A percentile compares a stretch with the other conserved stretches of the same genome.
These are phyloP conservation scores for Plasmopara halstedii DNA, from an alignment of 352 stramenopile species.

Conservation along the genomic window DNA sequence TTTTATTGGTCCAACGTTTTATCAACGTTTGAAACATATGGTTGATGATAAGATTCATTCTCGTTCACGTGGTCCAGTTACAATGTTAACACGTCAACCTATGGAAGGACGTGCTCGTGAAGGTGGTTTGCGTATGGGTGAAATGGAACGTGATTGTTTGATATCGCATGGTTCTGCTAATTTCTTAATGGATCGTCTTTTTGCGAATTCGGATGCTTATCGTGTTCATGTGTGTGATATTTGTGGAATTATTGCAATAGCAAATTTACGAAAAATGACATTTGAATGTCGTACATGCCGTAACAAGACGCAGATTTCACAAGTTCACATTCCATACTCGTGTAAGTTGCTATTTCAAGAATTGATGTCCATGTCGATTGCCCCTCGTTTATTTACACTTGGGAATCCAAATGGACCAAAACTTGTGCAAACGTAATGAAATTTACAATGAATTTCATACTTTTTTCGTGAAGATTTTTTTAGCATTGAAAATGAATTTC, in stretches of 20 bases:
- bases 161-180: conserved; percentile 99
- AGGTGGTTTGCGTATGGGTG: conserved; percentile 98
- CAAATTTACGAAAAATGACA: conserved; percentile 98
- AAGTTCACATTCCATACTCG: conserved; percentile 99
- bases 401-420: conserved; percentile 71
- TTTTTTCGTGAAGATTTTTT: too few relatives aligned
- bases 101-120: conserved; percentile 97
- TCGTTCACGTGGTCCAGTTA: conserved; percentile 89
- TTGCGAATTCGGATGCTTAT: conserved; percentile 99
- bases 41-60: conserved; percentile 99
- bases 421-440: conserved; percentile 23
- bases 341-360: conserved; percentile 99
- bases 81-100: conserved; percentile 98
- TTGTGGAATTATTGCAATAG: conserved; percentile 98
- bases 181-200: conserved; percentile 99
- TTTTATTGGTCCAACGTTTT: conserved; percentile 99
- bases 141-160: conserved; percentile 99
- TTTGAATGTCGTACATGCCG: conserved; percentile 96
- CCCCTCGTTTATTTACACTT: conserved; percentile 94
- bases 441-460: not conserved
- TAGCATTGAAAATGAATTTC: too few relatives aligned
- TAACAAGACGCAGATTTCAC: conserved; percentile 92
- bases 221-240: conserved; percentile 98
- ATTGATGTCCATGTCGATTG: conserved; percentile 99
- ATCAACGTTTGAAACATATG: conserved; percentile 99